Percentiles rank a stretch among this genome's conserved stretches.
Conservation (phyloP, 345 rosid species). For the Bruguiera sexangula region DNA sequence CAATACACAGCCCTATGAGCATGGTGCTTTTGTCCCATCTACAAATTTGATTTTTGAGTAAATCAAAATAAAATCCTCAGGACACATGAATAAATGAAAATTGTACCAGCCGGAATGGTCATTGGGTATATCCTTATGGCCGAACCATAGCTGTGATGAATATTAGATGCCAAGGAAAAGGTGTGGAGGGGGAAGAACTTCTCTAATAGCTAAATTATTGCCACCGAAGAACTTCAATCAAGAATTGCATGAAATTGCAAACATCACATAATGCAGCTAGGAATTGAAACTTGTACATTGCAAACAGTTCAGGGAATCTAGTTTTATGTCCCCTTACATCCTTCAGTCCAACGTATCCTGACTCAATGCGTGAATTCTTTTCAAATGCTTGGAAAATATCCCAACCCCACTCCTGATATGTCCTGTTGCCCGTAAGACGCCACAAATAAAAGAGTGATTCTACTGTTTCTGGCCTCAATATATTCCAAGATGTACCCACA, state of each 20-base stretch:
- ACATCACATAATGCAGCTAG: too few relatives aligned
- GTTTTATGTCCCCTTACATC: constrained; percentile 55
- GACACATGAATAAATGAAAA: too few relatives aligned
- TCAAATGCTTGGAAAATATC: constrained; percentile 94
- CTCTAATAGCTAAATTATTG: background rate
- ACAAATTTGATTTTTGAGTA: background rate
- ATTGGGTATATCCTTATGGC: too few relatives aligned
- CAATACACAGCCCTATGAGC: background rate
- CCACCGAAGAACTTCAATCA: too few relatives aligned
- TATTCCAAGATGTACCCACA: constrained; percentile 98
- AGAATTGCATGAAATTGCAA: too few relatives aligned
- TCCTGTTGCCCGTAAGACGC: constrained; percentile 91
- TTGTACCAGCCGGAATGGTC: too few relatives aligned
- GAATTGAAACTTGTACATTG: too few relatives aligned
- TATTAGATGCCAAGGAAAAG: too few relatives aligned
- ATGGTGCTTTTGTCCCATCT: background rate
- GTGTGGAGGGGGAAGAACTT: background rate
- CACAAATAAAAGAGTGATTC: constrained; percentile 95
- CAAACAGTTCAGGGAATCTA: too few relatives aligned
- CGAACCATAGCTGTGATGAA: too few relatives aligned
- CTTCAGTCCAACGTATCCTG: constrained; percentile 91
- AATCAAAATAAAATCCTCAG: background rate
- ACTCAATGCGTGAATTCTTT: constrained; percentile 75
- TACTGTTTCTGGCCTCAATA: constrained; percentile 90
- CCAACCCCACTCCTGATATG: constrained; percentile 99